Conservation (phyloP, 2,329 filamentous ascomycete species). For the Truncatella angustata region DNA sequence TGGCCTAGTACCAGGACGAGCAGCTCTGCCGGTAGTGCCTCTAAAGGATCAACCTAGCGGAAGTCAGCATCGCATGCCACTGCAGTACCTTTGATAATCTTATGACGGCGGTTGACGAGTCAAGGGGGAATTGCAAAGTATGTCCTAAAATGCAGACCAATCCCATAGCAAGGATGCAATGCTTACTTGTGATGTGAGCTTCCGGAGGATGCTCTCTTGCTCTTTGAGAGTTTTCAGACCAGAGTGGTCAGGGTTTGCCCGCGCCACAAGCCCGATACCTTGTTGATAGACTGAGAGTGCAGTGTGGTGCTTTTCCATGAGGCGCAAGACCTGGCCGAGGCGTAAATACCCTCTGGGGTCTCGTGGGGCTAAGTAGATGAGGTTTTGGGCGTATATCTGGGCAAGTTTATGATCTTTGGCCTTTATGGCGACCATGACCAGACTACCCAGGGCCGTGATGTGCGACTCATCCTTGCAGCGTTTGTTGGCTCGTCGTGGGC, state of each 20-base stretch:
- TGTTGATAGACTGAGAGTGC: slow-evolving; percentile 5
- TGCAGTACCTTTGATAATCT: no score
- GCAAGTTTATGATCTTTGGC: neutral
- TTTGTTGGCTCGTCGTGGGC: neutral
- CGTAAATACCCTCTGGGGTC: slow-evolving; percentile 4
- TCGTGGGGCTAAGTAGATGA: slow-evolving; percentile 1
- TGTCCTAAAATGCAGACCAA: no score
- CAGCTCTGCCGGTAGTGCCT: neutral
- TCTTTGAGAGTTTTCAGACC: neutral
- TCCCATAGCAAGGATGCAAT: no score
- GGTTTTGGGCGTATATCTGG: slow-evolving; percentile 4
- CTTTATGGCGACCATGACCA: neutral
- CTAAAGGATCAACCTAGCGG: neutral
- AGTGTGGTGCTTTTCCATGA: neutral
- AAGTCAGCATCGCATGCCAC: no score
- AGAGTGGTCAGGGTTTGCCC: neutral
- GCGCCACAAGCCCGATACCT: slow-evolving; percentile 3
- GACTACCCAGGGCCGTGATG: neutral
- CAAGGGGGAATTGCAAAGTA: no score
- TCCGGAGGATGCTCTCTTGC: neutral
- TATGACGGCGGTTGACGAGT: no score
- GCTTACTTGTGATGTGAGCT: neutral
- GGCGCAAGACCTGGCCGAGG: neutral
- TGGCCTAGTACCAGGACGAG: neutral
- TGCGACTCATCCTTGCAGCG: slow-evolving; percentile 3